Base-by-base conservation (phyloP, 805 yeast species). In the Zygosaccharomyces siamensis region DNA sequence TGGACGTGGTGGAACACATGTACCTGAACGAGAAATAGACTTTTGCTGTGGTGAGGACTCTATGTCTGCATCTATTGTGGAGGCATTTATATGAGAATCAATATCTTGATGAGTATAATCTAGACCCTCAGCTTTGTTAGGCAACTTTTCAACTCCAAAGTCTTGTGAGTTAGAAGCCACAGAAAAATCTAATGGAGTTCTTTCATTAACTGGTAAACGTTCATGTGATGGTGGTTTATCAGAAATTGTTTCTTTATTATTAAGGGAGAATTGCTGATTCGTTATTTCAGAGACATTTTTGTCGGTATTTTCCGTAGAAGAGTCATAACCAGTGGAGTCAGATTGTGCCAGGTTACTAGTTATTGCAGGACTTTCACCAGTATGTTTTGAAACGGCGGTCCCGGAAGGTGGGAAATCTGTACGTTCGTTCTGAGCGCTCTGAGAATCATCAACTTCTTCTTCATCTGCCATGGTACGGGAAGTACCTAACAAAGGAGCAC, bases 391-490 rank as follows among this genome's bases (percentile, higher is more conserved):
- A 2, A 4, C 26, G 30, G 23, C 44, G n/a, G 14, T 20, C 16
- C 11, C 20, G 10, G 36, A 10, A 16, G 27, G 28, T n/a, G 30
- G 44, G 24, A 41, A 41, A 28, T 36, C 36, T 18, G 26, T 7
- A 41, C 16, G 26, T 28, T 45, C 48, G n/a, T 38, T 38, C 14
- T 44, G 44, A 4, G 46, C 39, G n/a, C 51, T 31, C 27, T 39
- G 47, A 18, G 44, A 41, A 20, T 45, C 52, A 18, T 59, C 61
- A 14, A 55, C 54, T 36, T 64, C 67, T 48, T 77, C 82, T 42
- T 79, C 86, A 59, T 84, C 89, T 0, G 88, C 88, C 48, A 84
- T 88, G 58, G 83, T 83, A 0, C 89, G 89, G 1, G 87, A 77
- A 7, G 70, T 71, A 48, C 70, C 55, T 4, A 54, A 44, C 5